Percentiles rank a stretch among this genome's conserved stretches.
Evolutionary conservation across 208 protist genomes (phyloP).

Genomic region (Trypanosoma rangeli): DNA sequence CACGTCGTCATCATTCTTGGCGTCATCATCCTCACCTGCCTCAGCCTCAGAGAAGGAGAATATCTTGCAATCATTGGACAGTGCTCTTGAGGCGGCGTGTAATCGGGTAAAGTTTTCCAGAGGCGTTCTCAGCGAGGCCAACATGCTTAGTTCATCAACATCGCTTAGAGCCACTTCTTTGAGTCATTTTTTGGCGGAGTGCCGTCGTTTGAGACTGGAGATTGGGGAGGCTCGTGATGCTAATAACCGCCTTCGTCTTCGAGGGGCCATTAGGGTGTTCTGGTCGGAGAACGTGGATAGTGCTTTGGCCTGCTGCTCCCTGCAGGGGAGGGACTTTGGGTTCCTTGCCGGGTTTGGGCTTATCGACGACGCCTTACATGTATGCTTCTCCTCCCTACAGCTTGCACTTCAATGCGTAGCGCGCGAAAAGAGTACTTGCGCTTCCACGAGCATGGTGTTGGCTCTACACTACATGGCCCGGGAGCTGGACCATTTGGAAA

Average conservation of each 20-base stretch:
- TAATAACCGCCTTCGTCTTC: conserved; percentile 35
- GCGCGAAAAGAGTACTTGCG: conserved; percentile 33
- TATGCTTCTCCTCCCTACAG: conserved; percentile 38
- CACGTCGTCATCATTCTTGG: conserved; percentile 34
- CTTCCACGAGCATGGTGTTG: conserved; percentile 43
- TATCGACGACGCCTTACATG: conserved; percentile 52
- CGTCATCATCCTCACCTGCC: conserved; percentile 34
- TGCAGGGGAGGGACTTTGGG: conserved; percentile 58
- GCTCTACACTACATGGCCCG: conserved; percentile 65
- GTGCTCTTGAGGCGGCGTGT: conserved; percentile 13
- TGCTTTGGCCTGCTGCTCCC: conserved; percentile 57
- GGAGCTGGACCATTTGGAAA: conserved; percentile 49
- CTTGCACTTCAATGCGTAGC: conserved; percentile 34
- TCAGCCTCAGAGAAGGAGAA: conserved; percentile 24
- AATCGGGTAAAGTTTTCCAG: background rate
- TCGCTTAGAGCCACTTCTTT: conserved; percentile 32
- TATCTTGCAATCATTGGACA: conserved; percentile 18
- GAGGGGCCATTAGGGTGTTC: conserved; percentile 45
- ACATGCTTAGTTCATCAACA: background rate
- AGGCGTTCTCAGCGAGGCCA: background rate
- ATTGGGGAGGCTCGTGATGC: conserved; percentile 35
- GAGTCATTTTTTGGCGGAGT: conserved; percentile 59
- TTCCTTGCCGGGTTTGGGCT: conserved; percentile 68
- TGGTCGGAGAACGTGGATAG: conserved; percentile 57
- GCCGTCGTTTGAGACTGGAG: conserved; percentile 41